Evolutionary conservation across 228 moss, liverwort and hornwort species (phyloP), one percentile per base, ranked within the genome.

Genomic region (Sphagnum magellanicum): DNA sequence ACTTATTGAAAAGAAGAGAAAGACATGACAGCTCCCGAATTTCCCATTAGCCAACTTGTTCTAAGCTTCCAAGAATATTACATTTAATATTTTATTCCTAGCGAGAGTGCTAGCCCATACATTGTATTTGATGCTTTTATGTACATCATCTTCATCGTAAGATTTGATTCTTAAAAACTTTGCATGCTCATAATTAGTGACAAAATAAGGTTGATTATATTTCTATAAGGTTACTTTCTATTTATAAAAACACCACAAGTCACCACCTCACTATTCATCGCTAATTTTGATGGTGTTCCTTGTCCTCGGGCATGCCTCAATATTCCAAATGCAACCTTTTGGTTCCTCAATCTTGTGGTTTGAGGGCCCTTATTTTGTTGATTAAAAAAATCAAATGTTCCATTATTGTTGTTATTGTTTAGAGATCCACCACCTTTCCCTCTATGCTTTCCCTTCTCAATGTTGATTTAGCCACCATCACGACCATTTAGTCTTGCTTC

Each of bases 71-170:
- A 90, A 90, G 75, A 83, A 89, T 53, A 94, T 94, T 61, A 78
- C 85, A 73, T 98, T 94, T 59, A 98, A 71, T 80, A 94, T 84
- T 79, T 98, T 98, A 64, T 98, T 98, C 68, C 98, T 94, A 72
- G 91, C 92, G 6, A 92, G 98, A 67, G 98, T 98, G 75, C 98
- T 98, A 55, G 98, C 94, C 98, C 98, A 98, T 63, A 98, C 98
- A 67, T 89, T 98, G 77, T 98, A 98, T 74, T 98, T 98, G 68
- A 98, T 98, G 63, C 98, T 94, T 79, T 98, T 98, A 72, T 98
- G 98, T 69, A 98, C 92, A 78, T 98, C 98, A 61, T 98, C 98
- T 80, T 98, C 98, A 67, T 94, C 94, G 66, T 98, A 98, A 5
- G 98, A 98, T 76, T 98, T 98, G 61, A 98, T 98, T 70, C 93